A percentile compares a stretch with the other conserved stretches of the same genome.
These are phyloP conservation scores for Blastomyces parvus DNA, from an alignment of 2,329 filamentous ascomycete species.

Conservation along the genomic window DNA sequence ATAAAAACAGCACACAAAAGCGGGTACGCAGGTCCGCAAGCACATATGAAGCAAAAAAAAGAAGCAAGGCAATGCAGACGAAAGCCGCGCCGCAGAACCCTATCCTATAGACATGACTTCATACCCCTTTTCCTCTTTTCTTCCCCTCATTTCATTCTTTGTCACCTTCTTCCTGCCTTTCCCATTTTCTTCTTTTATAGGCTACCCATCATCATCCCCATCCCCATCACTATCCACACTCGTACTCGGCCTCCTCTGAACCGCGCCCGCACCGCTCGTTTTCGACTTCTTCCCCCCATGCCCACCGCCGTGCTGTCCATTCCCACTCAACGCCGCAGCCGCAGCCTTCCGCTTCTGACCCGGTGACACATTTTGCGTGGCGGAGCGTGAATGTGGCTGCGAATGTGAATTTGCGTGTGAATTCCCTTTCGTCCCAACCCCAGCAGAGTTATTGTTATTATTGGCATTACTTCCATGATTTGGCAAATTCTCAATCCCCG, in stretches of 20 bases:
- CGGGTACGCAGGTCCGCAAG: slow-evolving; percentile 5
- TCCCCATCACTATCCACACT: slow-evolving; percentile 48
- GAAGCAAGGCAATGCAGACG: slow-evolving; percentile 21
- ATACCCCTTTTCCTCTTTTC: not conserved
- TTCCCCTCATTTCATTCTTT: not conserved
- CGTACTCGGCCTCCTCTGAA: slow-evolving; percentile 31
- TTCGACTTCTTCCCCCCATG: slow-evolving; percentile 42
- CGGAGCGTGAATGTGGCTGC: not conserved
- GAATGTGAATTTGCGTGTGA: not conserved
- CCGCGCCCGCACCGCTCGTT: slow-evolving; percentile 22
- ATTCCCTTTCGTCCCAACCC: not conserved
- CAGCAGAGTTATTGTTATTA: not conserved
- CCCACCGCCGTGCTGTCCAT: slow-evolving; percentile 30
- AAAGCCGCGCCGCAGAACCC: slow-evolving; percentile 10
- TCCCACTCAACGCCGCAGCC: not conserved
- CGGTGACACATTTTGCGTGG: slow-evolving; percentile 24
- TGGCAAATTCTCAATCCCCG: slow-evolving; percentile 28
- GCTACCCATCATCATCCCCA: slow-evolving; percentile 43
- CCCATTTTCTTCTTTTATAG: slow-evolving; percentile 9
- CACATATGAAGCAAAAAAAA: slow-evolving; percentile 12
- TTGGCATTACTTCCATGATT: slow-evolving; percentile 14
- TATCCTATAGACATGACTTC: slow-evolving; percentile 12
- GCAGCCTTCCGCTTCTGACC: slow-evolving; percentile 45
- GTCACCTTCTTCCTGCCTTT: not conserved
- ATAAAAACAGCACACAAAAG: slow-evolving; percentile 6